A percentile compares a stretch with the other conserved stretches of the same genome.
Evolutionary conservation across 2,329 filamentous ascomycete species (phyloP).

Genomic region (Leptodontidium sp.): DNA sequence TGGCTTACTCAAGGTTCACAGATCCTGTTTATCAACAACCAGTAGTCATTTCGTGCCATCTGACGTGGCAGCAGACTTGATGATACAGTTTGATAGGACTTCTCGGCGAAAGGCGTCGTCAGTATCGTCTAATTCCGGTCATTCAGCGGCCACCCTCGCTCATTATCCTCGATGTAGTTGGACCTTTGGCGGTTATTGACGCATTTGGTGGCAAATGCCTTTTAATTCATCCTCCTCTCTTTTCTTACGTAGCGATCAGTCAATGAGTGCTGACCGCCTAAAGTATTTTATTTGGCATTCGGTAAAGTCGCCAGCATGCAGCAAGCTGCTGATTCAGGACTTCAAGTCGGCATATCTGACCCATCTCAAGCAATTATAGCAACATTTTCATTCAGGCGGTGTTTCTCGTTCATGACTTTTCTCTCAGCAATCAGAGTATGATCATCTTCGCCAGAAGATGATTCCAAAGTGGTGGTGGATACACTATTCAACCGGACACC

Average conservation of each 20-base stretch:
- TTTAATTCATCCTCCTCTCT: neutral
- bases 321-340: conserved; percentile 11
- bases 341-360: neutral
- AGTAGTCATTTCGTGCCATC: neutral
- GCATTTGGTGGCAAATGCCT: neutral
- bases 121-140: neutral
- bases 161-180: neutral
- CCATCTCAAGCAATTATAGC: neutral
- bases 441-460: neutral
- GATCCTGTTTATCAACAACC: neutral
- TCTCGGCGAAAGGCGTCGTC: neutral
- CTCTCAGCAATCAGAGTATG: neutral
- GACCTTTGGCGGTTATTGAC: neutral
- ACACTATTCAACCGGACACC: neutral
- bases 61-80: neutral
- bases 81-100: neutral
- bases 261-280: neutral
- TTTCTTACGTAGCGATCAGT: neutral
- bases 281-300: neutral
- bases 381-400: neutral
- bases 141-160: neutral
- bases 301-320: neutral
- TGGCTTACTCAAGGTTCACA: neutral
- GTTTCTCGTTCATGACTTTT: neutral
- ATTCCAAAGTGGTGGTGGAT: conserved; percentile 3